Evolutionary conservation across 371 early-diverging fungal species (phyloP), one percentile per base, ranked within the genome.

Genomic region (Mucor plumbeus): DNA sequence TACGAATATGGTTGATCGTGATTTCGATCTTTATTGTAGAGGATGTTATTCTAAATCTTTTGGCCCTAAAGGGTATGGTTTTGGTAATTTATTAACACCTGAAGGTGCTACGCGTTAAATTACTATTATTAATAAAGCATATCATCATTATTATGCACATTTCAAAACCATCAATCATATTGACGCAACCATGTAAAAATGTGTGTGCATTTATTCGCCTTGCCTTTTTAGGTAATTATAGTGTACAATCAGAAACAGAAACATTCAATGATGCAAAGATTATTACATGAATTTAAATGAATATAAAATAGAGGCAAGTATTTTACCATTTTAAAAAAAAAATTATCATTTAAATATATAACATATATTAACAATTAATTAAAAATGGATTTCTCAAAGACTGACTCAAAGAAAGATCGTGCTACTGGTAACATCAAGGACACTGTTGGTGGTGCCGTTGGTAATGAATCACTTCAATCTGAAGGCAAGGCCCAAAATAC

Each of bases 1-100:
- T 6, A 81, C 73, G 6, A 84, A 78, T 60, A 80, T 84, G 84
- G 82, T 78, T 0, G 84, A 84, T 44, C 72, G 72, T 21, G 79
- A 78, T 61, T 77, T 70, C 56, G 79, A 81, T 54, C 61, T 81
- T 14, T 81, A 80, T 48, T 84, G 84, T 31, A 68, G 80, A 48
- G 75, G 74, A n/a, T 84, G 84, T 40, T 76, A 84, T 59, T 73
- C 80, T 0, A 80, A 77, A 36, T 58, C 71, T 3, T 80, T 76
- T 71, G 84, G 81, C 0, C 84, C 81, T 34, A 83, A 83, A 71
- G 79, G 79, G 1, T 79, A 68, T 56, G 77, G 77, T 0, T 77
- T 67, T 41, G 65, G 66, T 47, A 74, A 74, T 31, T 53, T 77
- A 3, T 54, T 77, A 44, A 64, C 72, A 10, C 53, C 74, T 14